Evolutionary conservation across 352 stramenopile genomes (phyloP), one percentile per base, ranked within the genome.

Genomic region (Thraustotheca clavata): DNA sequence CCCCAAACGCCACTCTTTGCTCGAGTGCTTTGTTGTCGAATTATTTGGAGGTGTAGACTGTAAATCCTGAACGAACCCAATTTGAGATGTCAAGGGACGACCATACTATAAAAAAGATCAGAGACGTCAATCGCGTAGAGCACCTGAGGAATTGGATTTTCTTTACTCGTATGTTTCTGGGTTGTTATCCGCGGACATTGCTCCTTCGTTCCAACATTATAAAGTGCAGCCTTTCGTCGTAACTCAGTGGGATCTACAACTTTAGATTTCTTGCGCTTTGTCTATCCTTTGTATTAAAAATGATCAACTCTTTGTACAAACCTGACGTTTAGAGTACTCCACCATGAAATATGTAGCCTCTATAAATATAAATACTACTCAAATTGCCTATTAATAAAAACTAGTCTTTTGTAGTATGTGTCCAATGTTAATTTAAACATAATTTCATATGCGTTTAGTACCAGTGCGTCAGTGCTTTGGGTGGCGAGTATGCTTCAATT

Each of bases 281-380:
- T n/a, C n/a, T n/a, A n/a, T n/a, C n/a, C n/a, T n/a, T n/a, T n/a
- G n/a, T n/a, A n/a, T n/a, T n/a, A n/a, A n/a, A n/a, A n/a, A n/a
- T n/a, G n/a, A n/a, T n/a, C n/a, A n/a, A n/a, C n/a, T n/a, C n/a
- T n/a, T n/a, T n/a, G n/a, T n/a, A n/a, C n/a, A n/a, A n/a, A n/a
- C n/a, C n/a, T n/a, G n/a, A n/a, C n/a, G n/a, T n/a, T n/a, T n/a
- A n/a, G n/a, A n/a, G n/a, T n/a, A n/a, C n/a, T n/a, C n/a, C n/a
- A n/a, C 50, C 29, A 60, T 60, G 50, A 60, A 60, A 18, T 49
- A 49, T 60, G 50, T 38, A 14, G 50, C 50, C 18, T 46, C 48
- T 24, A 34, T 60, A 18, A 60, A 60, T 38, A 34, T 38, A 7
- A 18, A 36, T 6, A n/a, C n/a, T n/a, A n/a, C n/a, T n/a, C n/a